phyloP scores from a whole-genome alignment of 2,329 filamentous ascomycete species.

The Chrysoporthe cubensis region DNA sequence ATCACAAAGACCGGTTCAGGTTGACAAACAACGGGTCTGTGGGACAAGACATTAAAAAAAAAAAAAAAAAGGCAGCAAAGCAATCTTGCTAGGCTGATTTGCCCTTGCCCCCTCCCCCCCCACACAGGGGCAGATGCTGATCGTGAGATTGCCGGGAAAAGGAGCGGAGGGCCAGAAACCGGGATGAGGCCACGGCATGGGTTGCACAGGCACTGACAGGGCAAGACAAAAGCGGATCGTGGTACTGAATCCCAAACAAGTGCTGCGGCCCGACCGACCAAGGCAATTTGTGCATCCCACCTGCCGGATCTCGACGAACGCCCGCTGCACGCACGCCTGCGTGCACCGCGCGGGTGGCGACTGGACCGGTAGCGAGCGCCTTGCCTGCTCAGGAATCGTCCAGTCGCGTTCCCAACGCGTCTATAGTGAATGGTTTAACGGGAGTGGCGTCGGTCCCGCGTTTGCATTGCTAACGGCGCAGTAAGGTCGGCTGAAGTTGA shows the following conservation, averaged over 20 bases:
- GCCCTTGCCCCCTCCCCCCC: background rate
- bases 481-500: background rate
- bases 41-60: background rate
- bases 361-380: background rate
- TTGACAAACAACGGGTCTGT: background rate
- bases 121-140: background rate
- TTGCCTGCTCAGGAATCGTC: constrained; percentile 2
- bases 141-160: background rate
- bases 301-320: background rate
- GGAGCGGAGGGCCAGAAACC: background rate
- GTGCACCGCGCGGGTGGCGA: background rate
- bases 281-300: background rate
- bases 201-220: background rate
- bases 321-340: background rate
- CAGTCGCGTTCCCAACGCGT: background rate
- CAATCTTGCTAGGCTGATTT: background rate
- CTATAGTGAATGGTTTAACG: background rate
- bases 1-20: background rate
- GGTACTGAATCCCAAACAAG: background rate
- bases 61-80: too few relatives aligned
- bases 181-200: background rate
- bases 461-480: background rate
- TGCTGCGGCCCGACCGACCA: background rate
- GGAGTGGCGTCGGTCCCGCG: background rate
- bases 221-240: background rate